phyloP scores from a whole-genome alignment of 192 early-diverging fungal genomes.

The Jimgerdemannia flammicorona region DNA sequence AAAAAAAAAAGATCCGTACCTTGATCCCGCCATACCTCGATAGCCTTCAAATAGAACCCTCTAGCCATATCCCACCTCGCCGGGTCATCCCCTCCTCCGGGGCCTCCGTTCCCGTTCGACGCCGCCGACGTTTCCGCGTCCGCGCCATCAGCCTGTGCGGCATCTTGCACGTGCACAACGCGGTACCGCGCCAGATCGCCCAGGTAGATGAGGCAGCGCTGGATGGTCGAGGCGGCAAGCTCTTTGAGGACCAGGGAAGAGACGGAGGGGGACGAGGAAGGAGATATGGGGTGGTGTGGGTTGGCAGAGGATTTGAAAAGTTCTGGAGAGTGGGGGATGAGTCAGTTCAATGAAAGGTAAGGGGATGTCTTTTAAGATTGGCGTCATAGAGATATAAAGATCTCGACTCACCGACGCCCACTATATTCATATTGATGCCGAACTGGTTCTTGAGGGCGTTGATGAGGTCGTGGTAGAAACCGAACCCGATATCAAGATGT shows the following conservation, averaged over 20 bases:
- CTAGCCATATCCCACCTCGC: conserved; percentile 17
- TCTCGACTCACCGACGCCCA: conserved; percentile 53
- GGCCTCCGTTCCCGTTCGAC: too few relatives aligned
- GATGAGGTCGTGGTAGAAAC: conserved; percentile 52
- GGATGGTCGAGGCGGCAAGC: conserved; percentile 35
- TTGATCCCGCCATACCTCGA: conserved; percentile 7
- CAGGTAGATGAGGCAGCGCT: conserved; percentile 48
- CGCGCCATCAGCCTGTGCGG: too few relatives aligned
- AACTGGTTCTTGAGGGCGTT: conserved; percentile 38
- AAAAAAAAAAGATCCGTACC: too few relatives aligned
- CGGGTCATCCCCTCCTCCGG: not conserved
- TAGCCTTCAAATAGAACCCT: conserved; percentile 21
- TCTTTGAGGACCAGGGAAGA: conserved; percentile 17
- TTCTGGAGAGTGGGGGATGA: too few relatives aligned
- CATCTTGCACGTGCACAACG: conserved; percentile 9
- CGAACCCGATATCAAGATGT: conserved; percentile 43
- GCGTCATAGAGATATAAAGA: too few relatives aligned
- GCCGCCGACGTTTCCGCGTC: too few relatives aligned
- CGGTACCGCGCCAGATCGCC: conserved; percentile 55
- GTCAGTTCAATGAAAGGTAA: too few relatives aligned
- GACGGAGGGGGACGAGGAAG: not conserved
- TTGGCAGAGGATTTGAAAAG: conserved; percentile 13
- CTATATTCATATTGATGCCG: conserved; percentile 39
- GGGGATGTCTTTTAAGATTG: too few relatives aligned
- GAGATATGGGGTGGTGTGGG: conserved; percentile 10